Conservation (phyloP, 306 rosid genomes). For the Crotalaria pallida region DNA sequence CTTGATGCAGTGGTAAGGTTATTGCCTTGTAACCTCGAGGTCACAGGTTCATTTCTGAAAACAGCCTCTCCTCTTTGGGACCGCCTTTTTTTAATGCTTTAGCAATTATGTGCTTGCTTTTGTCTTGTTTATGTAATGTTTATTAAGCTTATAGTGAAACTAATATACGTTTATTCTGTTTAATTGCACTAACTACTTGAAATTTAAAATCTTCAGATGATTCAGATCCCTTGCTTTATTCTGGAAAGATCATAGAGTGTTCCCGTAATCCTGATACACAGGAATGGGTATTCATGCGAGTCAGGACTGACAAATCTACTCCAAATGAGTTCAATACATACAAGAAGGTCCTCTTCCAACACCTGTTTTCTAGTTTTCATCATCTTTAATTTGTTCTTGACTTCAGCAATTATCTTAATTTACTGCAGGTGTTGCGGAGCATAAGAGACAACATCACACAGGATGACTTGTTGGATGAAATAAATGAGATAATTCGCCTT, state of each 20-base stretch:
- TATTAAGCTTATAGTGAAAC: neutral
- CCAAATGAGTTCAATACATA: conserved; percentile 90
- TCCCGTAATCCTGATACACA: conserved; percentile 56
- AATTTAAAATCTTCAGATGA: conserved; percentile 53
- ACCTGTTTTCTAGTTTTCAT: neutral
- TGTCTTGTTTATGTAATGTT: neutral
- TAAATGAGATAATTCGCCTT: conserved; percentile 78
- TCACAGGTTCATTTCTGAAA: no score
- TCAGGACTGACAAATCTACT: conserved; percentile 76
- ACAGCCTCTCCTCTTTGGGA: no score
- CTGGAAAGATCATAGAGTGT: conserved; percentile 90
- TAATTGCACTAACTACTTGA: conserved; percentile 10
- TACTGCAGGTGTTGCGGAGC: conserved; percentile 81
- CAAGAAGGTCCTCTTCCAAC: conserved; percentile 51
- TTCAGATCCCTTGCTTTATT: conserved; percentile 54
- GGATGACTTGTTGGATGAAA: conserved; percentile 79
- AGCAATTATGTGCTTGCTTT: neutral
- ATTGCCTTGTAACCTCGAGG: no score
- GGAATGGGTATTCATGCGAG: conserved; percentile 70
- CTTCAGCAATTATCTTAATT: conserved; percentile 10
- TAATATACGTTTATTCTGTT: conserved; percentile 5
- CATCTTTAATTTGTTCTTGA: neutral
- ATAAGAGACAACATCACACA: conserved; percentile 88
- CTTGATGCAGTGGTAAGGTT: no score
- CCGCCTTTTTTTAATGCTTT: no score